Evolutionary conservation across 306 rosid genomes (phyloP).

Genomic region (Argentina anserina): DNA sequence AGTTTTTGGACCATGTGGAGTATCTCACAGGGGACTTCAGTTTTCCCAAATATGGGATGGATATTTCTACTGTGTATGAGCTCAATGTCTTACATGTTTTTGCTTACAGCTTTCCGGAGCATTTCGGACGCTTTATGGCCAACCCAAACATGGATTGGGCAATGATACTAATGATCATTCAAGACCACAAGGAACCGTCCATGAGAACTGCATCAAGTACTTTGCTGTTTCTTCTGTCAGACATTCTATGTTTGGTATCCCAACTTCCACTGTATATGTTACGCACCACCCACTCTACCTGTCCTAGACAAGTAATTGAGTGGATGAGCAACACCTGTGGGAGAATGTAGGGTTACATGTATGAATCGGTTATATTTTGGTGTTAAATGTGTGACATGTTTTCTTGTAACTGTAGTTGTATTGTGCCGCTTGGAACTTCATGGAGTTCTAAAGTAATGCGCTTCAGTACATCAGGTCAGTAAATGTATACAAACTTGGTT

Average conservation of each 20-base stretch:
- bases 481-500: neutral
- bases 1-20: neutral
- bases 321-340: slow-evolving; percentile 19
- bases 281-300: slow-evolving; percentile 11
- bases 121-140: slow-evolving; percentile 87
- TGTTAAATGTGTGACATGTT: slow-evolving; percentile 23
- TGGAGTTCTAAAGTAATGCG: slow-evolving; percentile 46
- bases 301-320: neutral
- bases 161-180: slow-evolving; percentile 67
- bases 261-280: slow-evolving; percentile 16
- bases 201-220: slow-evolving; percentile 90
- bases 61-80: neutral
- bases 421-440: slow-evolving; percentile 52
- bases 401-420: slow-evolving; percentile 54
- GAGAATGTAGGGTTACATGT: slow-evolving; percentile 11
- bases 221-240: slow-evolving; percentile 9
- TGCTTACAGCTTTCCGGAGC: slow-evolving; percentile 74
- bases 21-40: neutral
- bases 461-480: slow-evolving; percentile 96
- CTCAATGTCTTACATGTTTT: slow-evolving; percentile 11
- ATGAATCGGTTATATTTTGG: neutral
- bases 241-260: slow-evolving; percentile 15
- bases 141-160: slow-evolving; percentile 55
- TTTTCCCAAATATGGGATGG: neutral
- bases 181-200: slow-evolving; percentile 61